Percentiles rank a stretch among this genome's conserved stretches.
Evolutionary conservation across 352 stramenopile genomes (phyloP).

Genomic region (Pythium rhizo-oryzae): DNA sequence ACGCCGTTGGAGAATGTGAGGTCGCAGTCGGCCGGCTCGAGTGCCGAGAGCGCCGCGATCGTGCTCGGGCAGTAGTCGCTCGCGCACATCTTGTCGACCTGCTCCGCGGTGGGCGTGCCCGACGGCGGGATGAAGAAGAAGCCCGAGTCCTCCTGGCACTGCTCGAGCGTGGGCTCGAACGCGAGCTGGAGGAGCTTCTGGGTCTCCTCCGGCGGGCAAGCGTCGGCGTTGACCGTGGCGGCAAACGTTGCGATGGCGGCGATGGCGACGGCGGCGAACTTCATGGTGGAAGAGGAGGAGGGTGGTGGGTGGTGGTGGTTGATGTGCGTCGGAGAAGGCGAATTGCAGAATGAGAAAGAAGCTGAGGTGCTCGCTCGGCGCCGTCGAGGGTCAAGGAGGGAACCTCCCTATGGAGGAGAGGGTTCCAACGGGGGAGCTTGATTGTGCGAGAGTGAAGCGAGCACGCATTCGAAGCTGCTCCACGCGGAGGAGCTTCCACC

Average conservation of each 20-base stretch:
- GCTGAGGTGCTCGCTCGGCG: not conserved
- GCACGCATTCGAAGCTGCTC: too few relatives aligned
- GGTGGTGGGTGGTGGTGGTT: constrained; percentile 3
- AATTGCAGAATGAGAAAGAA: constrained; percentile 8
- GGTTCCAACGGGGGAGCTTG: too few relatives aligned
- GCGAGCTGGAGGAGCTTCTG: constrained; percentile 9
- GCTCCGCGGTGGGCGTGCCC: not conserved
- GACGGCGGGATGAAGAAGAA: constrained; percentile 23
- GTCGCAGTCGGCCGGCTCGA: constrained; percentile 47
- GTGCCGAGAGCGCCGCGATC: constrained; percentile 34
- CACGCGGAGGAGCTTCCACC: too few relatives aligned
- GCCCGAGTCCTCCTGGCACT: constrained; percentile 11
- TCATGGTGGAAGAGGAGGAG: constrained; percentile 4
- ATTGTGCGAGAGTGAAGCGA: too few relatives aligned
- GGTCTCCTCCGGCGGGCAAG: constrained; percentile 1
- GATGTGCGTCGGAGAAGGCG: constrained; percentile 2
- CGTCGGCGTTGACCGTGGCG: constrained; percentile 1
- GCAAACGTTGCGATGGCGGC: constrained; percentile 10
- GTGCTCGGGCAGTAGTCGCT: constrained; percentile 15
- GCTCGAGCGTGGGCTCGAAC: not conserved
- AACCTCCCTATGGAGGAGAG: too few relatives aligned
- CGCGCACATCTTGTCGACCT: constrained; percentile 15
- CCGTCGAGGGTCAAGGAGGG: not conserved
- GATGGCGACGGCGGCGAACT: constrained; percentile 8
- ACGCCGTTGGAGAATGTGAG: constrained; percentile 41